phyloP scores from a whole-genome alignment of 345 rosid genomes.

The Anastatica hierochuntica region DNA sequence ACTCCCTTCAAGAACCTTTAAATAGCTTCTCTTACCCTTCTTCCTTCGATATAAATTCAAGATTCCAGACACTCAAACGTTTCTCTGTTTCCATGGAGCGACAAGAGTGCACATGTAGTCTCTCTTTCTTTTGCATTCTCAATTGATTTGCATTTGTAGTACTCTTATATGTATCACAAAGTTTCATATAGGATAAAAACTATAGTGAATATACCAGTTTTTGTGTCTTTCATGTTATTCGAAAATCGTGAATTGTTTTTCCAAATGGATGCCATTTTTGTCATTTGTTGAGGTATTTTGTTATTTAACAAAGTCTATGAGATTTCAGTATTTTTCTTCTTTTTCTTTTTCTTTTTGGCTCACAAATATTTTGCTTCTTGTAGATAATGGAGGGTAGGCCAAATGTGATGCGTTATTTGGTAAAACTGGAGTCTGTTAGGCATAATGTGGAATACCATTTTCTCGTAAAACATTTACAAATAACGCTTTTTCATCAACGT shows the following conservation, averaged over 20 bases:
- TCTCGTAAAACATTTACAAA: conserved; percentile 22
- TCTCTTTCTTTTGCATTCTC: too few species aligned
- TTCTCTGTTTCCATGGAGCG: too few species aligned
- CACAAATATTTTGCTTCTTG: neutral
- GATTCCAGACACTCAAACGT: too few species aligned
- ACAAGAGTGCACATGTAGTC: too few species aligned
- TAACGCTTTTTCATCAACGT: neutral
- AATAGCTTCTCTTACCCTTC: too few species aligned
- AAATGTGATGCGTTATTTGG: conserved; percentile 13
- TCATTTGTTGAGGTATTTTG: conserved; percentile 26
- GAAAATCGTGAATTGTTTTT: conserved; percentile 20
- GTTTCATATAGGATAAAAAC: neutral
- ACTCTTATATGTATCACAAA: too few species aligned
- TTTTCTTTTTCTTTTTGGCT: neutral
- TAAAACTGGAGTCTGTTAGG: conserved; percentile 21
- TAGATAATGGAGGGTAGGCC: conserved; percentile 21
- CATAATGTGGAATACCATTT: conserved; percentile 18
- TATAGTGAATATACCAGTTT: conserved; percentile 21
- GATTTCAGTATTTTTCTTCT: neutral
- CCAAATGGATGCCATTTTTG: conserved; percentile 30
- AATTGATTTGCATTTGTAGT: too few species aligned
- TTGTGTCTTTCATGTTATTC: conserved; percentile 25
- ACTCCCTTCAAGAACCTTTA: too few species aligned
- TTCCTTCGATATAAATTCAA: too few species aligned
- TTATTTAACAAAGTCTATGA: neutral